These are phyloP conservation scores for Trichomonascaceae sp. DNA, from an alignment of 1,139 yeast genomes.

Conservation along the genomic window DNA sequence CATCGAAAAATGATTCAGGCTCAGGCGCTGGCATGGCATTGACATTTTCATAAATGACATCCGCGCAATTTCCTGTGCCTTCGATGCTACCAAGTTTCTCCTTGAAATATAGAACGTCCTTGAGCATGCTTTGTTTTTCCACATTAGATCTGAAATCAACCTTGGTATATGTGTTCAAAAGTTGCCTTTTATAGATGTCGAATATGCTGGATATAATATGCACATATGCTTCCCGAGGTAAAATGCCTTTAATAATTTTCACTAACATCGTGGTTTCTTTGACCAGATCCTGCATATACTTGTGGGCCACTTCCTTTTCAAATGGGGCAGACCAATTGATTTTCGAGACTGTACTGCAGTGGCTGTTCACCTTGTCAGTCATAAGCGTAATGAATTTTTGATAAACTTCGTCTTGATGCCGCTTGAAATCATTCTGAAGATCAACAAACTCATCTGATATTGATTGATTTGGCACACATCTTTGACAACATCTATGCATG, in stretches of 20 bases:
- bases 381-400: constrained; percentile 61
- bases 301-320: constrained; percentile 38
- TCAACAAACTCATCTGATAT: constrained; percentile 39
- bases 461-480: constrained; percentile 20
- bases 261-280: constrained; percentile 62
- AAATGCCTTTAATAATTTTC: constrained; percentile 52
- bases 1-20: constrained; percentile 14
- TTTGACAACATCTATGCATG: constrained; percentile 28
- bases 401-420: constrained; percentile 60
- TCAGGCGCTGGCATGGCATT: constrained; percentile 41
- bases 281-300: constrained; percentile 61
- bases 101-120: constrained; percentile 61
- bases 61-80: constrained; percentile 63
- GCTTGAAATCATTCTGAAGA: constrained; percentile 34
- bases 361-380: constrained; percentile 55
- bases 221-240: constrained; percentile 47
- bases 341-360: constrained; percentile 41
- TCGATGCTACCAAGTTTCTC: constrained; percentile 53
- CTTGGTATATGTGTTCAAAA: constrained; percentile 50
- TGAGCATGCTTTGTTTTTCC: constrained; percentile 39
- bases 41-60: constrained; percentile 59
- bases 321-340: constrained; percentile 48
- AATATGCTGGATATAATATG: constrained; percentile 38
- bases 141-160: constrained; percentile 39
- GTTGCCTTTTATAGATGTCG: constrained; percentile 51